phyloP scores from a whole-genome alignment of 305 asterid species.

The Solanum chacoense region DNA sequence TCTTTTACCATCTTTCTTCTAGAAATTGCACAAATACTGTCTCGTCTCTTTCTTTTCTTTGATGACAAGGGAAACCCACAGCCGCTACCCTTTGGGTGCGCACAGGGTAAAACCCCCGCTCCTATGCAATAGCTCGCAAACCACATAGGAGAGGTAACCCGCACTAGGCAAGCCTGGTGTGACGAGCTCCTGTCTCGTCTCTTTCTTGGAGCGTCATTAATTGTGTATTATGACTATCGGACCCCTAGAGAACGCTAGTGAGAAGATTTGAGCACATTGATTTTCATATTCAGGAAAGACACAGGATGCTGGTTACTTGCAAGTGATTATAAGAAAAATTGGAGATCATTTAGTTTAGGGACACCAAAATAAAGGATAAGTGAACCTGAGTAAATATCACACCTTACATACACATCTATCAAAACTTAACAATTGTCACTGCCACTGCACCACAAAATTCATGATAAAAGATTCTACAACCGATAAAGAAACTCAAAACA shows the following conservation, averaged over 20 bases:
- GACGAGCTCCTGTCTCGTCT: background rate
- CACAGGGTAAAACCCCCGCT: too few relatives aligned
- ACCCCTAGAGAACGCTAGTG: background rate
- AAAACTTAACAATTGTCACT: background rate
- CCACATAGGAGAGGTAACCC: too few relatives aligned
- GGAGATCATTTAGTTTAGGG: background rate
- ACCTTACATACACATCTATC: background rate
- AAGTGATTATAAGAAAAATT: background rate
- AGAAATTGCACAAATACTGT: background rate
- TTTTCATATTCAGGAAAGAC: background rate
- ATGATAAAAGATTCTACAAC: background rate
- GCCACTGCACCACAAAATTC: background rate
- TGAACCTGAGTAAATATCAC: background rate
- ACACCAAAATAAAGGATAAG: background rate
- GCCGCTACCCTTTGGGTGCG: too few relatives aligned
- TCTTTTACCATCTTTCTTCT: background rate
- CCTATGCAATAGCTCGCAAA: too few relatives aligned
- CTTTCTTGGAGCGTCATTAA: background rate
- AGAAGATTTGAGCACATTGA: background rate
- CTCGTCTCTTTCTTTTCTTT: background rate
- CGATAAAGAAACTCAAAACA: background rate
- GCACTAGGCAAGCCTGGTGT: too few relatives aligned
- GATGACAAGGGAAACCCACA: too few relatives aligned
- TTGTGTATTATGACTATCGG: background rate
- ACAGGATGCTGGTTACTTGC: background rate